Percentiles rank a stretch among this genome's conserved stretches.
Evolutionary conservation across 139 green algal species (phyloP).

Genomic region (Micractinium sp.): DNA sequence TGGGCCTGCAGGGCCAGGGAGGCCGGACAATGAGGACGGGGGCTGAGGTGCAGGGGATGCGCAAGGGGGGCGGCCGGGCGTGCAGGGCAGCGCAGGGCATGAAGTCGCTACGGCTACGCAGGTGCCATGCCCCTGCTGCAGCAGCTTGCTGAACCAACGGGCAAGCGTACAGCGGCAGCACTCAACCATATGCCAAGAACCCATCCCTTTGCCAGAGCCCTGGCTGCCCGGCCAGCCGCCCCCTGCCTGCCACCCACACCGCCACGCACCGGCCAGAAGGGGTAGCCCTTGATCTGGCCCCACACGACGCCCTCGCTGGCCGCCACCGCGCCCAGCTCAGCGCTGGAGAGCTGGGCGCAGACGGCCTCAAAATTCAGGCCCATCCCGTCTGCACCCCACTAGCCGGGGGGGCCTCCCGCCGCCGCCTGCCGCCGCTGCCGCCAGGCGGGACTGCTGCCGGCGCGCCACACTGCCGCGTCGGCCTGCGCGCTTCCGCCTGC

Average conservation of each 20-base stretch:
- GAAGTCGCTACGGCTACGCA: neutral
- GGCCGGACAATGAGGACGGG: neutral
- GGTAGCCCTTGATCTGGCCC: slow-evolving; percentile 78
- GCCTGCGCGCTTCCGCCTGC: neutral
- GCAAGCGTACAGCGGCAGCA: too few relatives aligned
- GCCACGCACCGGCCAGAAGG: slow-evolving; percentile 77
- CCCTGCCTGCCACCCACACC: neutral
- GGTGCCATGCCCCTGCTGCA: neutral
- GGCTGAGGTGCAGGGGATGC: neutral
- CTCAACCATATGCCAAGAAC: too few relatives aligned
- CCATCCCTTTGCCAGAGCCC: neutral
- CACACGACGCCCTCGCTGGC: slow-evolving; percentile 49
- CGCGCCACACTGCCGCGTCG: neutral
- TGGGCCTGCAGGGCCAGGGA: slow-evolving; percentile 42
- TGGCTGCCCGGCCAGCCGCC: neutral
- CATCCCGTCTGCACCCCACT: neutral
- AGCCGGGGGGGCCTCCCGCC: neutral
- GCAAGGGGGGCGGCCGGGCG: too few relatives aligned
- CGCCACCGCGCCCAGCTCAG: slow-evolving; percentile 5
- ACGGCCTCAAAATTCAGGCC: slow-evolving; percentile 23
- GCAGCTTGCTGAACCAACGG: neutral
- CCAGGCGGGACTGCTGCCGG: neutral
- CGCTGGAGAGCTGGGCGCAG: neutral
- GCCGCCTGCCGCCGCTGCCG: slow-evolving; percentile 7
- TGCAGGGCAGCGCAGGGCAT: neutral